Conservation (phyloP, 2,329 filamentous ascomycete species). For the Exserohilum rostratum region DNA sequence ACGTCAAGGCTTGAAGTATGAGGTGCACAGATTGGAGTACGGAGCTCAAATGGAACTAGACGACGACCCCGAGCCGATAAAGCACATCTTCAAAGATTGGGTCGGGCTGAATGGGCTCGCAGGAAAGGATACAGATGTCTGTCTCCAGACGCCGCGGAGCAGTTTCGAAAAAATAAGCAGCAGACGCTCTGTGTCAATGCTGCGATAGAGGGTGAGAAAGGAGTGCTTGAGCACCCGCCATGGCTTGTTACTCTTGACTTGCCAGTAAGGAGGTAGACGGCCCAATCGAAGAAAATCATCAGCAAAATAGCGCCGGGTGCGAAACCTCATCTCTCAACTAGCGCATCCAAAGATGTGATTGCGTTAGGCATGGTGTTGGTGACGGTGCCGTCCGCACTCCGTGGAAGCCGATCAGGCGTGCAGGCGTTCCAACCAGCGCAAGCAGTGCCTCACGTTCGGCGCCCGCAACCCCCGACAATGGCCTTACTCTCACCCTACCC, state of each 20-base stretch:
- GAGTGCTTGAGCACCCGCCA: conserved; percentile 56
- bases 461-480: conserved; percentile 11
- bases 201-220: conserved; percentile 57
- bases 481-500: not conserved
- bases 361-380: not conserved
- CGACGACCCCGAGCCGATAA: conserved; percentile 16
- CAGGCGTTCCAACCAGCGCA: not conserved
- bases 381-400: conserved; percentile 6
- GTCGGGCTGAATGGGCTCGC: conserved; percentile 30
- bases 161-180: conserved; percentile 47
- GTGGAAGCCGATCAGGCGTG: conserved; percentile 1
- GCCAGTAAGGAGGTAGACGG: not conserved
- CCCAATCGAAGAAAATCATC: not conserved
- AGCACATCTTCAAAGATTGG: conserved; percentile 22
- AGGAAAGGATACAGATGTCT: conserved; percentile 30
- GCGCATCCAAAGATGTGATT: not conserved
- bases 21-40: conserved; percentile 41
- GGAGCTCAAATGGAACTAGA: conserved; percentile 7
- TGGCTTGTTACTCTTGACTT: conserved; percentile 61
- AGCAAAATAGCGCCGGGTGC: too few species aligned
- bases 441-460: conserved; percentile 11
- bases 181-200: conserved; percentile 64
- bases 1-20: conserved; percentile 45
- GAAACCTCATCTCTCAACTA: too few species aligned
- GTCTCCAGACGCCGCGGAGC: conserved; percentile 35